Base-by-base conservation (phyloP, 768 basidiomycete species). In the Boletus speciosus region DNA sequence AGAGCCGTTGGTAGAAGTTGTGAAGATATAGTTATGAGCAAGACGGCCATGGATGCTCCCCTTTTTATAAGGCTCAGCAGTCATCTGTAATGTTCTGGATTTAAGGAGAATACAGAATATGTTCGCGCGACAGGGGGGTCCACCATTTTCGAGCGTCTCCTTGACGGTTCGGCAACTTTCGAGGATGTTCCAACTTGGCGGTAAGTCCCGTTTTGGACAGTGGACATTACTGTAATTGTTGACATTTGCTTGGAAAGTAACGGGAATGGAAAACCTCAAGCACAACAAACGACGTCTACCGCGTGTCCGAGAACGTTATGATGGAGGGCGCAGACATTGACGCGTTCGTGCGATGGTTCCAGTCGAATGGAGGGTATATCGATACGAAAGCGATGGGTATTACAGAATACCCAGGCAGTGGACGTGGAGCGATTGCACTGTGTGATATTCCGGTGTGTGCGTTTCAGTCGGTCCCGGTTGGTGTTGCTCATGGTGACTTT, bases 371-470 rank as follows among this genome's bases (percentile, higher is more conserved):
- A 43, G 87, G 84, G 0, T 58, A 54, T 5, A 36, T 88, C n/a
- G 84, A 89, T 56, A 54, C 55, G 9, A 47, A 57, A 37, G 61
- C 55, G 3, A 74, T 87, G 59, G 81, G 76, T 1, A 61, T 88
- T 36, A 72, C 79, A 4, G 64, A 71, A 35, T 75, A 64, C 31
- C 54, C 80, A 25, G 81, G 76, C 39, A 80, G 80, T 40, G 90
- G 91, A 35, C 80, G 86, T 23, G 92, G 93, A 25, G 86, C 81
- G 1, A 70, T 91, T 32, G 93, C 94, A 0, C 64, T 90, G 35
- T 69, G 76, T 55, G 84, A 93, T 66, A 84, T 96, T 52, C 79
- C 83, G 51, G 91, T 92, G 60, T 19, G 78, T 69, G 7, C 11
- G 19, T 38, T 38, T 32, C 25, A 25, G 5, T 49, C 19, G 25